phyloP scores from a whole-genome alignment of 768 basidiomycete genomes.

The Lactarius deliciosus region DNA sequence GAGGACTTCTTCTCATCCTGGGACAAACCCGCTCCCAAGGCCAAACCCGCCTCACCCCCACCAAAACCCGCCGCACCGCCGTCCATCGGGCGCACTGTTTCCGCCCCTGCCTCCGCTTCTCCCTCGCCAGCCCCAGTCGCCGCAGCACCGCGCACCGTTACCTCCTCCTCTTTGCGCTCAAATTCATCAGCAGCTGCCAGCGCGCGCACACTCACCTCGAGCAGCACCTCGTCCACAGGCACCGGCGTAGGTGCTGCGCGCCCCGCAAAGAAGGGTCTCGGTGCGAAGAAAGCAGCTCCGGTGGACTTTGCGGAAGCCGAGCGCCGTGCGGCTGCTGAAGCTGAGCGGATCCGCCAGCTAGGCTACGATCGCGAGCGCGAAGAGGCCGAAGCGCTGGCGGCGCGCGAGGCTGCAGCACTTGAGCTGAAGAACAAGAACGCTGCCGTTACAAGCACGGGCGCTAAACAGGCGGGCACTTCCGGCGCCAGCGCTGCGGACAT shows the following conservation, averaged over 20 bases:
- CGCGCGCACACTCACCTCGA: constrained; percentile 45
- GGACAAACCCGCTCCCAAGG: constrained; percentile 69
- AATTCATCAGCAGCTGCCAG: constrained; percentile 45
- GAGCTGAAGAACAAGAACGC: constrained; percentile 38
- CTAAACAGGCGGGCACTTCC: constrained; percentile 34
- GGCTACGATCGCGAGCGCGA: constrained; percentile 88
- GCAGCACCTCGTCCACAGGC: constrained; percentile 34
- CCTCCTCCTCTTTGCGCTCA: constrained; percentile 61
- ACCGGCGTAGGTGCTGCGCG: constrained; percentile 49
- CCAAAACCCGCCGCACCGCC: constrained; percentile 22
- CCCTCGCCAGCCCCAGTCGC: constrained; percentile 35
- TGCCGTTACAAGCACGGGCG: constrained; percentile 36
- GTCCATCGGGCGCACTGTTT: constrained; percentile 21
- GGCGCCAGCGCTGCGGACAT: constrained; percentile 50
- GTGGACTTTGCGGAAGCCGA: constrained; percentile 97
- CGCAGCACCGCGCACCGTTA: constrained; percentile 57
- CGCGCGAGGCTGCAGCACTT: constrained; percentile 57
- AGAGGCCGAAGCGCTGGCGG: constrained; percentile 75
- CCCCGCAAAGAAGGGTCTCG: constrained; percentile 71
- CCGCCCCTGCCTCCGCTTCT: constrained; percentile 13
- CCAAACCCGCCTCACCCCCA: constrained; percentile 36
- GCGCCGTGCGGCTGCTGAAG: constrained; percentile 85
- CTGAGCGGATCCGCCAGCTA: constrained; percentile 85
- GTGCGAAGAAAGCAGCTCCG: constrained; percentile 81
- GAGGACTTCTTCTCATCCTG: constrained; percentile 98